These are phyloP conservation scores for Pestalotiopsis sp. DNA, from an alignment of 2,329 filamentous ascomycete genomes.

Conservation along the genomic window DNA sequence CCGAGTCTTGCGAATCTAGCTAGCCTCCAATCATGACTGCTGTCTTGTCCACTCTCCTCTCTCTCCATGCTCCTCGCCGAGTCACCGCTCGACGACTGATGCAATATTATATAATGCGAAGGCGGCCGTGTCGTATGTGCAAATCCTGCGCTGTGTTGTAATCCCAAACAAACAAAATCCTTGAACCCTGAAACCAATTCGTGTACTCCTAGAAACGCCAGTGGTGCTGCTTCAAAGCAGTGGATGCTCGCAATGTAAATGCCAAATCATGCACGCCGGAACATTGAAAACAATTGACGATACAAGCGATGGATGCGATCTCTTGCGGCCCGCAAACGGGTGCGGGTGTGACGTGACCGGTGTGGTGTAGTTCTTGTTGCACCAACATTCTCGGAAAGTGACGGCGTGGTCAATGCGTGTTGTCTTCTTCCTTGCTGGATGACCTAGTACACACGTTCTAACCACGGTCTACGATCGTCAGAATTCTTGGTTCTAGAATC, in stretches of 20 bases:
- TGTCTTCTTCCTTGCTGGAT: not conserved
- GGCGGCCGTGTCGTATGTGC: not conserved
- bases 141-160: not conserved
- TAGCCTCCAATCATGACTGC: not conserved
- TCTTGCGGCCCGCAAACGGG: not conserved
- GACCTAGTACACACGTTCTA: slow-evolving; percentile 3
- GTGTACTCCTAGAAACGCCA: not conserved
- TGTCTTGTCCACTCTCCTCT: not conserved
- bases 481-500: not conserved
- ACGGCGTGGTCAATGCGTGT: not conserved
- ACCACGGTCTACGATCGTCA: slow-evolving; percentile 1
- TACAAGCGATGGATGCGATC: not conserved
- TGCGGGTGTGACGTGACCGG: not conserved
- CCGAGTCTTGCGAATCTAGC: not conserved
- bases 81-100: not conserved
- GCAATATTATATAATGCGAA: not conserved
- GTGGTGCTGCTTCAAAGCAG: not conserved
- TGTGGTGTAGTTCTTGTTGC: not conserved
- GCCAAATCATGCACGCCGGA: not conserved
- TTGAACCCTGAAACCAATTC: not conserved
- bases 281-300: not conserved
- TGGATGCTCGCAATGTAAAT: not conserved
- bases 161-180: not conserved
- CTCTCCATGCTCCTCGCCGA: not conserved
- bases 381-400: not conserved